Conservation (phyloP, 495 filamentous ascomycete species). For the Trichoderma virens region DNA sequence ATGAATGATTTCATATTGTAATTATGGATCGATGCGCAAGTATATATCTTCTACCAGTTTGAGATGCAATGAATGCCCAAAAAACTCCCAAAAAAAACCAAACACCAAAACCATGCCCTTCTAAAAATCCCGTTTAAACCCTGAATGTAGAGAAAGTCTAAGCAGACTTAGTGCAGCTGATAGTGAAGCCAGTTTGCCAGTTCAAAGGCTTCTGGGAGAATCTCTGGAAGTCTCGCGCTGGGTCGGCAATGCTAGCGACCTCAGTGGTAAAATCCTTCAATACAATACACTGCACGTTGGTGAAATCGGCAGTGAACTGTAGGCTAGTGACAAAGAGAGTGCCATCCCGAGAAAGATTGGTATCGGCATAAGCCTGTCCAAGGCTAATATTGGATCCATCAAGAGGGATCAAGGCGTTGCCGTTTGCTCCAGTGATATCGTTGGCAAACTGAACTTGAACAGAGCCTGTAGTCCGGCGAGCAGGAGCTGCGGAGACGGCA, state of each 20-base stretch:
- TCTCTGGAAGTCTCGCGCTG: background rate
- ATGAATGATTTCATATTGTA: background rate
- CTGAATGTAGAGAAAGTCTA: background rate
- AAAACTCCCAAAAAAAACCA: background rate
- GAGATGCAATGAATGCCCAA: background rate
- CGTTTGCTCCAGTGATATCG: constrained; percentile 4
- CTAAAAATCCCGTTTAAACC: background rate
- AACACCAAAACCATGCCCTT: background rate
- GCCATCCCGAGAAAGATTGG: background rate
- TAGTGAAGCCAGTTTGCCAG: background rate
- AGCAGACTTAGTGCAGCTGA: background rate
- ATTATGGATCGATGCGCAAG: background rate
- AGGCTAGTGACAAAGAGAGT: background rate
- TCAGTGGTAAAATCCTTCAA: background rate
- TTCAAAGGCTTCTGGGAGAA: constrained; percentile 1
- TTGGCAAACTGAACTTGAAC: constrained; percentile 3
- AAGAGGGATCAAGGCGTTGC: constrained; percentile 1
- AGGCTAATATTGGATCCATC: background rate
- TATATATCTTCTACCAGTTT: background rate
- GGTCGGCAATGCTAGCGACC: background rate
- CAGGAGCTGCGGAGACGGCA: background rate
- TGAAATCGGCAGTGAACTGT: background rate
- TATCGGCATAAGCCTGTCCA: constrained; percentile 2
- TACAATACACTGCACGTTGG: background rate
- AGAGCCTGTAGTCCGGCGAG: background rate